Percentiles rank a stretch among this genome's conserved stretches.
Conservation (phyloP, 768 basidiomycete genomes). For the Paxillus ammoniavirescens region DNA sequence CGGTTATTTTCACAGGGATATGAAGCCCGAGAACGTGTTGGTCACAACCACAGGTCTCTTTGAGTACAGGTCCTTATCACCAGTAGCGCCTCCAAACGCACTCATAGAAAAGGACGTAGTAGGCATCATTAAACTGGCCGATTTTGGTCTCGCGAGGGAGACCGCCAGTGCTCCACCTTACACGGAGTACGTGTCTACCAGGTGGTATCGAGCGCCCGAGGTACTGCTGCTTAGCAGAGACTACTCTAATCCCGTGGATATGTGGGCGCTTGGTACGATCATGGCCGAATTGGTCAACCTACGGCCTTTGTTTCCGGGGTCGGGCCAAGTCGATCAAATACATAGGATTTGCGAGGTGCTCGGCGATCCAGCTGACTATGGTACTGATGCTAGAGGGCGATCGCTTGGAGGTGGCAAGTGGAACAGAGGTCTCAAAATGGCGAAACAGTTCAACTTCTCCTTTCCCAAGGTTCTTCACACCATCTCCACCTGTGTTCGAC, state of each 20-base stretch:
- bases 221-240: constrained; percentile 88
- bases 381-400: constrained; percentile 65
- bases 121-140: constrained; percentile 95
- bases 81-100: constrained; percentile 58
- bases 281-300: constrained; percentile 96
- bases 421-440: constrained; percentile 84
- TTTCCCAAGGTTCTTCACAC: constrained; percentile 73
- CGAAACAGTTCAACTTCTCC: constrained; percentile 77
- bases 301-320: constrained; percentile 92
- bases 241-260: constrained; percentile 96
- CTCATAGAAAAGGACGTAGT: constrained; percentile 90
- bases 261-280: constrained; percentile 99
- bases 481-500: background rate
- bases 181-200: constrained; percentile 98
- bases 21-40: constrained; percentile 99
- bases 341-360: constrained; percentile 88
- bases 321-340: constrained; percentile 90
- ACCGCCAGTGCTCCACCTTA: constrained; percentile 88
- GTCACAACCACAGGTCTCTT: constrained; percentile 96
- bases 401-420: constrained; percentile 85
- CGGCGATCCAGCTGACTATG: constrained; percentile 89
- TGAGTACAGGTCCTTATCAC: constrained; percentile 84
- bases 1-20: constrained; percentile 98
- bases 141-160: constrained; percentile 95
- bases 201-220: constrained; percentile 99